A percentile compares a stretch with the other conserved stretches of the same genome.
Conservation (phyloP, 495 filamentous ascomycete genomes). For the Coniosporium apollinis region DNA sequence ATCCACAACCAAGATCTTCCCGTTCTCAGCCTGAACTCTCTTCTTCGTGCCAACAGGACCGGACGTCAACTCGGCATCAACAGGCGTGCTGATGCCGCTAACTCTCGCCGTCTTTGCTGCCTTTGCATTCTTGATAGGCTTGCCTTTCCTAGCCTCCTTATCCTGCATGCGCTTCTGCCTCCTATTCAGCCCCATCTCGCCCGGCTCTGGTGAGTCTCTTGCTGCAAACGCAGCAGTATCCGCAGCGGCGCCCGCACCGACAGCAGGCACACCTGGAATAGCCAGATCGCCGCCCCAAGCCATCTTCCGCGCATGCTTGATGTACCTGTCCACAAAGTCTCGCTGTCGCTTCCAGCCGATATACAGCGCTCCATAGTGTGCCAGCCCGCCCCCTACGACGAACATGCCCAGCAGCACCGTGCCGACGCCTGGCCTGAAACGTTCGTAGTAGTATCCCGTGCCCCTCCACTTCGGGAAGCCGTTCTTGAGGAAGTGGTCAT, state of each 20-base stretch:
- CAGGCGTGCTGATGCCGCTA: slow-evolving; percentile 22
- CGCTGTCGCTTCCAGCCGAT: slow-evolving; percentile 76
- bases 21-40: slow-evolving; percentile 79
- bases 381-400: slow-evolving; percentile 62
- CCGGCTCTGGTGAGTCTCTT: slow-evolving; percentile 22
- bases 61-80: slow-evolving; percentile 19
- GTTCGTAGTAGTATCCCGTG: slow-evolving; percentile 92
- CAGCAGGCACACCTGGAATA: slow-evolving; percentile 48
- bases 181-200: slow-evolving; percentile 49
- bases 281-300: slow-evolving; percentile 74
- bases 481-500: slow-evolving; percentile 87
- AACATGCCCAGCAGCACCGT: slow-evolving; percentile 74
- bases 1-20: slow-evolving; percentile 87
- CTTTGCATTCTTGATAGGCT: slow-evolving; percentile 23
- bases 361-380: slow-evolving; percentile 70
- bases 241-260: slow-evolving; percentile 27
- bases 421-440: slow-evolving; percentile 78
- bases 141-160: slow-evolving; percentile 57
- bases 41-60: slow-evolving; percentile 54
- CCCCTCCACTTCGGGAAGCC: slow-evolving; percentile 95
- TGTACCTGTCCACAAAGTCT: slow-evolving; percentile 80
- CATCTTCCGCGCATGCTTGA: slow-evolving; percentile 69
- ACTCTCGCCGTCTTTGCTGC: slow-evolving; percentile 30
- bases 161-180: slow-evolving; percentile 78
- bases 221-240: slow-evolving; percentile 20